Evolutionary conservation across 805 yeast species (phyloP), one percentile per base, ranked within the genome.

Genomic region (Hagleromyces aurorensis): DNA sequence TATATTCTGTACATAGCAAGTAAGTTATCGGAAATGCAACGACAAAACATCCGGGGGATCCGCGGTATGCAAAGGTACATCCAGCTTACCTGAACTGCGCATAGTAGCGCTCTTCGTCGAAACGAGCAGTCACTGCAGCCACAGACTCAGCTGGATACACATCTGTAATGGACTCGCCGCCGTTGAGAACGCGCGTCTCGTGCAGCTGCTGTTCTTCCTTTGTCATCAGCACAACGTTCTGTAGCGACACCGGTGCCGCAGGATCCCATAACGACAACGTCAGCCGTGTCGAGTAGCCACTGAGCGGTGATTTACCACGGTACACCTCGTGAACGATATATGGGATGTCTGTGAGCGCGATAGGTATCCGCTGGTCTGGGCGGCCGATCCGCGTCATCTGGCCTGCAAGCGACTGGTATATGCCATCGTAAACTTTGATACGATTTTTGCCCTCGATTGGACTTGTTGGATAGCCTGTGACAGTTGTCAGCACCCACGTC

Each of bases 381-480:
- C 73, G 68, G 5, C 89, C 89, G 22, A 83, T 61, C 44, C 96
- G 71, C 6, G 80, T 65, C 59, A 82, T 80, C 58, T 91, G 98
- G 2, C 86, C 94, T 0, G 94, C 86, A 31, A 89, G 65, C 22
- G 84, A 70, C 52, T 83, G 91, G 45, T 80, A 68, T 22, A 87
- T 71, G 16, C 82, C 76, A 48, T 89, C 96, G 53, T 87, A 87
- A 6, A 82, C 59, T 53, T 87, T 89, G 50, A 72, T 72, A 46
- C 97, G 70, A 52, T 82, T 82, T 53, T 85, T 86, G 6, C 94
- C 95, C 43, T 85, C 94, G 23, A 84, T 72, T 29, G 94, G 91
- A 39, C 89, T 96, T 30, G 79, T 74, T 14, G 93, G 91, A 52
- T 91, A 91, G 1, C 91, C 96, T 1, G 94, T 75, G 6, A 85